phyloP scores from a whole-genome alignment of 2,329 filamentous ascomycete genomes.

The Trichoderma sp. region DNA sequence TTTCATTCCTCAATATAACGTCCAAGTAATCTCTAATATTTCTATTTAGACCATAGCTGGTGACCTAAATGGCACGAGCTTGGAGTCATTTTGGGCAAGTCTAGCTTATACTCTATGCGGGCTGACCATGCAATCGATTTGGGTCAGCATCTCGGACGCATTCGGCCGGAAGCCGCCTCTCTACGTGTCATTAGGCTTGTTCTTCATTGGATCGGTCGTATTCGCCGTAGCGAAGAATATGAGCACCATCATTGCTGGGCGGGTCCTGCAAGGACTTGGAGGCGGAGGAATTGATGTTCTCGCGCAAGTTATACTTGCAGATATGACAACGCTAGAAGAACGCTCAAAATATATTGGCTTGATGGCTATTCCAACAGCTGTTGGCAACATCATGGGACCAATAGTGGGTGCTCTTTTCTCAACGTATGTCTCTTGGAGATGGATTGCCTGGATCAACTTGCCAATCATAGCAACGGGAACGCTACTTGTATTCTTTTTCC shows the following conservation, averaged over 20 bases:
- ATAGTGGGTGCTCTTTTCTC: slow-evolving; percentile 33
- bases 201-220: slow-evolving; percentile 42
- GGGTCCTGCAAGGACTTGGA: slow-evolving; percentile 27
- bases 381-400: slow-evolving; percentile 30
- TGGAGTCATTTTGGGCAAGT: slow-evolving; percentile 69
- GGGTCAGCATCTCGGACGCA: slow-evolving; percentile 37
- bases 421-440: slow-evolving; percentile 32
- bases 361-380: slow-evolving; percentile 29
- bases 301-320: slow-evolving; percentile 28
- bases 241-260: not conserved
- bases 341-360: slow-evolving; percentile 33
- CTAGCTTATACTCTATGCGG: slow-evolving; percentile 68
- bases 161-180: slow-evolving; percentile 36
- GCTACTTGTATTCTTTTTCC: slow-evolving; percentile 32
- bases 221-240: not conserved
- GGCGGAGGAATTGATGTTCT: slow-evolving; percentile 5
- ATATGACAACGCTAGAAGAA: slow-evolving; percentile 38
- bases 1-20: not conserved
- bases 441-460: slow-evolving; percentile 39
- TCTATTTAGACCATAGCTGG: slow-evolving; percentile 42
- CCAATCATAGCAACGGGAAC: slow-evolving; percentile 32
- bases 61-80: slow-evolving; percentile 54
- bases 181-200: slow-evolving; percentile 35
- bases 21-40: not conserved
- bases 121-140: slow-evolving; percentile 56